Percentiles rank a stretch among this genome's conserved stretches.
These are phyloP conservation scores for Candida berthetii DNA, from an alignment of 805 yeast genomes.

Conservation along the genomic window DNA sequence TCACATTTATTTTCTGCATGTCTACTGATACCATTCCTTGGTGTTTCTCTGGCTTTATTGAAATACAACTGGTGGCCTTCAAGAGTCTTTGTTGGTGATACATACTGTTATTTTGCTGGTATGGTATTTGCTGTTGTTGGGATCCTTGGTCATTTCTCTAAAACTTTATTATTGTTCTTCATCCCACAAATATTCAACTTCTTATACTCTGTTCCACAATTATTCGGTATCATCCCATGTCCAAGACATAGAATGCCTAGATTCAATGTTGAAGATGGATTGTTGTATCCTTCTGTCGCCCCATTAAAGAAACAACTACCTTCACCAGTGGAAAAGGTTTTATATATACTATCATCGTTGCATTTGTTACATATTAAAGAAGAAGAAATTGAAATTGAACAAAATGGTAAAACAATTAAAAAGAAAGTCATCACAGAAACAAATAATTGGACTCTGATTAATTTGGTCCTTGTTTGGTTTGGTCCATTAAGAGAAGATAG, in stretches of 20 bases:
- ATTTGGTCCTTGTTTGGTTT: slow-evolving; percentile 72
- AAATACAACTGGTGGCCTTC: slow-evolving; percentile 90
- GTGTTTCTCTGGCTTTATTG: slow-evolving; percentile 72
- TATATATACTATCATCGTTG: slow-evolving; percentile 41
- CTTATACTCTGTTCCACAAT: slow-evolving; percentile 85
- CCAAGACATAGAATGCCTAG: slow-evolving; percentile 93
- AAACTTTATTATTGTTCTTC: slow-evolving; percentile 80
- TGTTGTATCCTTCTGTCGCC: slow-evolving; percentile 69
- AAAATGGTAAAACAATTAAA: slow-evolving; percentile 13
- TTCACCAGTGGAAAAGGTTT: slow-evolving; percentile 27
- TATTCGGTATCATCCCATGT: slow-evolving; percentile 82
- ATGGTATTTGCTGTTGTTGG: slow-evolving; percentile 99
- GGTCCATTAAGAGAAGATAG: slow-evolving; percentile 89
- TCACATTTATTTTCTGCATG: slow-evolving; percentile 80
- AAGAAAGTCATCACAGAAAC: slow-evolving; percentile 30
- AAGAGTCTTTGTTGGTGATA: slow-evolving; percentile 92
- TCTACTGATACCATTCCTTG: slow-evolving; percentile 78
- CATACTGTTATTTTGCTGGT: slow-evolving; percentile 96
- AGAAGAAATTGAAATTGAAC: slow-evolving; percentile 19
- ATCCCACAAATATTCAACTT: slow-evolving; percentile 91
- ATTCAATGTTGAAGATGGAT: slow-evolving; percentile 60
- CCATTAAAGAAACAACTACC: slow-evolving; percentile 28
- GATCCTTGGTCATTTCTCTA: slow-evolving; percentile 92
- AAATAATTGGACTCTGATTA: slow-evolving; percentile 85
- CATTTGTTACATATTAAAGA: slow-evolving; percentile 41